A percentile compares a stretch with the other conserved stretches of the same genome.
These are phyloP conservation scores for Selenicereus undatus DNA, from an alignment of 148 eudicot genomes.

Conservation along the genomic window DNA sequence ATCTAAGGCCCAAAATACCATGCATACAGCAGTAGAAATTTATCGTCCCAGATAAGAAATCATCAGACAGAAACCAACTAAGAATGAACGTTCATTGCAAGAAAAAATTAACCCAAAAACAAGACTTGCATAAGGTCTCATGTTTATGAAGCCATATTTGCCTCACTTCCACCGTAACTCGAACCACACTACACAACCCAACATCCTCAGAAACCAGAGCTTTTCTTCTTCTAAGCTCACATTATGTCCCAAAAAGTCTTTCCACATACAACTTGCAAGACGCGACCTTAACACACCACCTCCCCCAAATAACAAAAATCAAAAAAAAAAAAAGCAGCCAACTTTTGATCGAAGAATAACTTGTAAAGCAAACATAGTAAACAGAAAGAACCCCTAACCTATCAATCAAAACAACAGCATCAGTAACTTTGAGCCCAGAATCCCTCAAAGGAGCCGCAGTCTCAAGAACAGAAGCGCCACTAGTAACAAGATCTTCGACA, in stretches of 20 bases:
- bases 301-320: too few species aligned
- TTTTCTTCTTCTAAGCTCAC: not conserved
- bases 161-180: too few species aligned
- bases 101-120: not conserved
- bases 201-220: too few species aligned
- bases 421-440: slow-evolving; percentile 61
- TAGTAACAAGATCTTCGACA: slow-evolving; percentile 81
- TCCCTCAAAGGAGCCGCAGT: slow-evolving; percentile 68
- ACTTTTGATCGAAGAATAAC: not conserved
- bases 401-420: slow-evolving; percentile 81
- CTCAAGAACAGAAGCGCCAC: slow-evolving; percentile 85
- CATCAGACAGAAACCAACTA: too few species aligned
- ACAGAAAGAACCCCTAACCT: slow-evolving; percentile 17
- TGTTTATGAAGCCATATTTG: not conserved
- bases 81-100: too few species aligned
- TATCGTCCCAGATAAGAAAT: too few species aligned
- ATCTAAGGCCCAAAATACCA: not conserved
- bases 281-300: not conserved
- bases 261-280: not conserved
- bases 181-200: too few species aligned
- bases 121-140: not conserved
- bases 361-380: not conserved
- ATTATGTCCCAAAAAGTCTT: not conserved
- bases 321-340: not conserved
- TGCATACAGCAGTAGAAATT: not conserved